These are phyloP conservation scores for Dipodascus albidus DNA, from an alignment of 805 yeast genomes.

Conservation along the genomic window DNA sequence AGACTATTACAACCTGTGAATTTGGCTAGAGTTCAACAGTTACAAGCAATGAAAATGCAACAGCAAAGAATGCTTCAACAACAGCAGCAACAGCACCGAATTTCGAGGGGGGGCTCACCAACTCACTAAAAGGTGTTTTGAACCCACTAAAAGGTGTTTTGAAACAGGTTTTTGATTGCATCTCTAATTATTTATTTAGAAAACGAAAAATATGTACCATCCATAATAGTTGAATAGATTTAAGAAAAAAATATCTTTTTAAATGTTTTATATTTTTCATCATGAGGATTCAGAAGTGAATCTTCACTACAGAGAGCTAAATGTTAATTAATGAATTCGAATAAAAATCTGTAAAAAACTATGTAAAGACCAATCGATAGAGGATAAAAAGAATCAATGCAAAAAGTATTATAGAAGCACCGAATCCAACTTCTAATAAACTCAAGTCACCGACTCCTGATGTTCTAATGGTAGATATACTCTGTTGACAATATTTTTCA, in stretches of 20 bases:
- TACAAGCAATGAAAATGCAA: constrained; percentile 5
- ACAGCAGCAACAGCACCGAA: constrained; percentile 8
- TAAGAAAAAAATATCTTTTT: no score
- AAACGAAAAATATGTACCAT: no score
- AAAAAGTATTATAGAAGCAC: neutral
- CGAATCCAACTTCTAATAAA: neutral
- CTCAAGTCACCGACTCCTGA: neutral
- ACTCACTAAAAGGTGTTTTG: no score
- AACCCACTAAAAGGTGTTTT: no score
- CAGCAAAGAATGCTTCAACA: constrained; percentile 11
- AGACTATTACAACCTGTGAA: constrained; percentile 24
- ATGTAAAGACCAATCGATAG: neutral
- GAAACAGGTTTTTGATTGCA: no score
- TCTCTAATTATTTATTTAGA: no score
- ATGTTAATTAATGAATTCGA: neutral
- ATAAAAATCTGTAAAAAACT: no score
- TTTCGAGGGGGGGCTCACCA: neutral
- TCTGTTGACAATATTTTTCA: constrained; percentile 10
- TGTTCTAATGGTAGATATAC: constrained; percentile 8
- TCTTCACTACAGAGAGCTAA: no score
- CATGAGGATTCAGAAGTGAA: no score
- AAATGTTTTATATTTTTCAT: no score
- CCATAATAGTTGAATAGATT: no score
- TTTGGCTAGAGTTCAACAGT: constrained; percentile 16
- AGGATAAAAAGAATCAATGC: neutral